phyloP scores from a whole-genome alignment of 2,329 filamentous ascomycete species.

The Rutstroemia sp. region DNA sequence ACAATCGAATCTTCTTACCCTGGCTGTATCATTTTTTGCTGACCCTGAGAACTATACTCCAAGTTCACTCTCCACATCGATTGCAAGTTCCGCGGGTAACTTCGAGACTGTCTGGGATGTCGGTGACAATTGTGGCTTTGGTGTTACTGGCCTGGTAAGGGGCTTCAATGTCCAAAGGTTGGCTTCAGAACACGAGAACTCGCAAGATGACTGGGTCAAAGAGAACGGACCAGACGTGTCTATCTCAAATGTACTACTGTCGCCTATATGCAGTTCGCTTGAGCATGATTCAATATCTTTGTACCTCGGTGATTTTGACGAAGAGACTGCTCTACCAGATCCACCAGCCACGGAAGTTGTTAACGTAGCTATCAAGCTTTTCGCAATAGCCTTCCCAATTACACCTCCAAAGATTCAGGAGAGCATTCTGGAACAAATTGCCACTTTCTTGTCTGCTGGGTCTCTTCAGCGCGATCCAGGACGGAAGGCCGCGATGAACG shows the following conservation, averaged over 20 bases:
- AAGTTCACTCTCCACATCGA: conserved; percentile 80
- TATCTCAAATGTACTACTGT: conserved; percentile 54
- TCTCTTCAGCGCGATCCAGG: conserved; percentile 79
- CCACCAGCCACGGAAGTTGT: conserved; percentile 89
- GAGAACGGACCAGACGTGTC: conserved; percentile 54
- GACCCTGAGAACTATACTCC: conserved; percentile 84
- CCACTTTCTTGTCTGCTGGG: conserved; percentile 76
- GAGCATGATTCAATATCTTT: conserved; percentile 85
- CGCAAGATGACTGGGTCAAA: conserved; percentile 42
- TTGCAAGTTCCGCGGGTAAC: conserved; percentile 79
- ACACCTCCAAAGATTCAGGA: conserved; percentile 91
- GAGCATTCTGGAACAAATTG: conserved; percentile 88
- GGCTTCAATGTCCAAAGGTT: conserved; percentile 68
- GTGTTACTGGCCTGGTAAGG: conserved; percentile 76
- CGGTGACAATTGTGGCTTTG: conserved; percentile 89
- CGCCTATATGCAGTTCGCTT: conserved; percentile 72
- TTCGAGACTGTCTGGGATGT: conserved; percentile 96
- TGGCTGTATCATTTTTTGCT: conserved; percentile 86
- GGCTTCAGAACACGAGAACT: conserved; percentile 58
- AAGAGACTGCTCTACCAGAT: conserved; percentile 48
- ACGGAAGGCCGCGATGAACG: conserved; percentile 80
- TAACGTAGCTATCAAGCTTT: conserved; percentile 87
- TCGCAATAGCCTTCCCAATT: conserved; percentile 82
- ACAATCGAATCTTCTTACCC: conserved; percentile 83
- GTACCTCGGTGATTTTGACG: conserved; percentile 52